phyloP scores from a whole-genome alignment of 495 filamentous ascomycete genomes.

The Schizothecium vesticola region DNA sequence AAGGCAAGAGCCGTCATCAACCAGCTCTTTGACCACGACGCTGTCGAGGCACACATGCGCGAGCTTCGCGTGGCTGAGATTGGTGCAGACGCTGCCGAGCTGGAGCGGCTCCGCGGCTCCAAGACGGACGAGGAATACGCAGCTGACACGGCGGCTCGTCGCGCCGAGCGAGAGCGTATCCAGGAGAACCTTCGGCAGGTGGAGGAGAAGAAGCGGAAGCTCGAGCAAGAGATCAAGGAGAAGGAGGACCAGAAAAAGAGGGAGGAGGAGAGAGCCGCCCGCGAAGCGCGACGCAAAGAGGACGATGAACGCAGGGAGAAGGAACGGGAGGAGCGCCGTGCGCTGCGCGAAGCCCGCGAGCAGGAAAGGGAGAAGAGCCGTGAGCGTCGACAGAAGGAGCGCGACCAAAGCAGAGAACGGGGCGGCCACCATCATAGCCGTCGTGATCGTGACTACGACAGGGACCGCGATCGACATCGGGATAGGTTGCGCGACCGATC shows the following conservation, averaged over 20 bases:
- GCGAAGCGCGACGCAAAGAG: slow-evolving; percentile 53
- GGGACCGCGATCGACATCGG: slow-evolving; percentile 33
- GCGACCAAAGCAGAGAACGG: slow-evolving; percentile 27
- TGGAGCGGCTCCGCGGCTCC: slow-evolving; percentile 62
- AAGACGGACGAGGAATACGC: slow-evolving; percentile 84
- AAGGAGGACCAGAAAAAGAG: slow-evolving; percentile 50
- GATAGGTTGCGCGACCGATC: slow-evolving; percentile 2
- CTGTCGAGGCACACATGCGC: slow-evolving; percentile 62
- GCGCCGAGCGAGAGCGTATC: slow-evolving; percentile 57
- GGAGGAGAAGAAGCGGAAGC: slow-evolving; percentile 62
- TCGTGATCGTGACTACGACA: slow-evolving; percentile 26
- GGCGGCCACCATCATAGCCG: slow-evolving; percentile 31
- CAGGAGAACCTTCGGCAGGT: slow-evolving; percentile 59
- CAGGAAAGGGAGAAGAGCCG: slow-evolving; percentile 24
- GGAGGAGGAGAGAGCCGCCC: slow-evolving; percentile 55
- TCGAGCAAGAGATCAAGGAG: slow-evolving; percentile 58
- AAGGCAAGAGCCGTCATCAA: slow-evolving; percentile 63
- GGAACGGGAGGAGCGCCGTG: slow-evolving; percentile 52
- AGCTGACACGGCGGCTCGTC: slow-evolving; percentile 59
- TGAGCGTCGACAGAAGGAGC: slow-evolving; percentile 20
- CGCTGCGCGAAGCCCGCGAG: slow-evolving; percentile 52
- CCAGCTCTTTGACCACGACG: slow-evolving; percentile 58
- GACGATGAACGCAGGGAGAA: slow-evolving; percentile 57
- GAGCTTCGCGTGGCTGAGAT: slow-evolving; percentile 67
- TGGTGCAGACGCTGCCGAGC: slow-evolving; percentile 62